Base-by-base conservation (phyloP, 2,329 filamentous ascomycete genomes). In the Microdochium bolleyi region DNA sequence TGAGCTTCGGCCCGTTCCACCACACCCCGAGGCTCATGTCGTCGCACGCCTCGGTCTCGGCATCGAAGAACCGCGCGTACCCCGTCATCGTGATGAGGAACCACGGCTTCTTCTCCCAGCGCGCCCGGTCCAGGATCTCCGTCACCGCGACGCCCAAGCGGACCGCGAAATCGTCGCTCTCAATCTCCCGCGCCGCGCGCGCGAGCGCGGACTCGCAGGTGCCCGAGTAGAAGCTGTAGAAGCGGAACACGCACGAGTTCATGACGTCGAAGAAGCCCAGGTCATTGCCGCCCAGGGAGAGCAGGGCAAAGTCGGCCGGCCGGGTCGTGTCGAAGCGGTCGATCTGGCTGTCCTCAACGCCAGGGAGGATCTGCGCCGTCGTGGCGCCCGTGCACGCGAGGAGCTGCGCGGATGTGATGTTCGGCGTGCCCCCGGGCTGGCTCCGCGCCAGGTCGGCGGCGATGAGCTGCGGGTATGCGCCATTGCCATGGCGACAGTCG, bases 261-360 rank as follows among this genome's bases (percentile, higher is more conserved):
- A 77, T 73, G 21, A 77, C 71, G 37, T 72, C 69, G 56, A 75
- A 77, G 64, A 76, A 77, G 56, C 73, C 74, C 9, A 77, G 66
- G 56, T 77, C 74, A 60, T 76, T 77, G 16, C 74, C 73, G 49
- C 73, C 74, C 30, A 76, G 65, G n/a, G 73, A 75, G 5, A 77
- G 63, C 1, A 75, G 67, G 2, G 72, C 72, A 55, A 76, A 74
- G 58, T 73, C 70, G 22, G 63, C 59, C 1, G 67, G 67, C 1
- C 61, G 55, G 9, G 69, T 67, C 3, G 61, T 61, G 59, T 74
- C 70, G 59, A 76, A 65, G 14, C 55, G 54, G 54, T 74, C 73
- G 52, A 77, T 64, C 61, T 76, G 74, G 55, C 71, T 71, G 24
- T 57, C 55, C 16, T 63, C 60, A 30, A 65, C 60, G 51, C 66